These are phyloP conservation scores for Dianthus caryophyllus DNA, from an alignment of 148 eudicot genomes.

Conservation along the genomic window DNA sequence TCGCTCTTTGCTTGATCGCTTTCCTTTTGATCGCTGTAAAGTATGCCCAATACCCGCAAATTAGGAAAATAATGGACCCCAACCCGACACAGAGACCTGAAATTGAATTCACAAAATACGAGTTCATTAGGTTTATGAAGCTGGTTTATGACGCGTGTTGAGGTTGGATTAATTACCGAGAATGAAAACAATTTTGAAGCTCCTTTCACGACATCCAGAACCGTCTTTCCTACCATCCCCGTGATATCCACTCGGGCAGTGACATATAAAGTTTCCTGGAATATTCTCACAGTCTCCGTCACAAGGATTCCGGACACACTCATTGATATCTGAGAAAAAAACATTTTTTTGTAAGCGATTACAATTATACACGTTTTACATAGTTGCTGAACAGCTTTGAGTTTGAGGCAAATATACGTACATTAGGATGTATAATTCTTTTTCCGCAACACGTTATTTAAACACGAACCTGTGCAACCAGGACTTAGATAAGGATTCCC, in stretches of 20 bases:
- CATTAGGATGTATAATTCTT: too few species aligned
- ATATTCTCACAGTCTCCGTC: constrained; percentile 13
- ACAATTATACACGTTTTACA: too few species aligned
- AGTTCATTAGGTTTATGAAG: neutral
- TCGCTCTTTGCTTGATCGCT: constrained; percentile 14
- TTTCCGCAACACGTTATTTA: too few species aligned
- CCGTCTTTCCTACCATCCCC: constrained; percentile 28
- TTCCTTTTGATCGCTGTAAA: constrained; percentile 13
- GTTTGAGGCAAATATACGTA: too few species aligned
- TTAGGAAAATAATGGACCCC: constrained; percentile 18
- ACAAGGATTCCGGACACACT: constrained; percentile 22
- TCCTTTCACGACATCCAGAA: constrained; percentile 19
- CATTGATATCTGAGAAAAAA: constrained; percentile 19
- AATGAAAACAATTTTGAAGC: constrained; percentile 9
- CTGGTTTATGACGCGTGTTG: neutral
- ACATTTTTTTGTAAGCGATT: neutral
- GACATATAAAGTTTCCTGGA: constrained; percentile 19
- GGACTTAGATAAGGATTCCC: constrained; percentile 29
- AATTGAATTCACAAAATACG: neutral
- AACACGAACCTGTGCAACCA: constrained; percentile 25
- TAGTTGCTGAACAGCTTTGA: too few species aligned
- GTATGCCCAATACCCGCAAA: constrained; percentile 16
- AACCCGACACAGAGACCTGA: constrained; percentile 24
- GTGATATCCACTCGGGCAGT: constrained; percentile 20
- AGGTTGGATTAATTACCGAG: constrained; percentile 6